Conservation (phyloP, 352 stramenopile genomes). For the Aphanomyces cochlioides region DNA sequence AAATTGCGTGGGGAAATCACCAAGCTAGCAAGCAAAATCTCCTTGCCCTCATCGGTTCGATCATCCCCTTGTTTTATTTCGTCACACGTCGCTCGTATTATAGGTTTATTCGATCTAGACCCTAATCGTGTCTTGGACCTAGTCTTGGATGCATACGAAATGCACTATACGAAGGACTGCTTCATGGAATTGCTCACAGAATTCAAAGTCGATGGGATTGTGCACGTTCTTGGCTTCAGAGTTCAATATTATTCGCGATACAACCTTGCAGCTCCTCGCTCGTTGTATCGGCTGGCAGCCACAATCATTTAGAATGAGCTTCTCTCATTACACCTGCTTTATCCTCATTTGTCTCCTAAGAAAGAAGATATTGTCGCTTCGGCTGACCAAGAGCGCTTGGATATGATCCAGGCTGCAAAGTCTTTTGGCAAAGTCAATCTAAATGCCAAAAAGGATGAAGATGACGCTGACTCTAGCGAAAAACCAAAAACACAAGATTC, state of each 20-base stretch:
- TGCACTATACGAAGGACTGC: constrained; percentile 67
- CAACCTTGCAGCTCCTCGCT: constrained; percentile 47
- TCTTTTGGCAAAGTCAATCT: no score
- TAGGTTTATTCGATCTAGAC: constrained; percentile 93
- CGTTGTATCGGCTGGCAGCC: constrained; percentile 81
- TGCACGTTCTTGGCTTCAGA: constrained; percentile 92
- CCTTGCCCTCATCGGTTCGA: constrained; percentile 57
- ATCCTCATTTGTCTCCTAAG: no score
- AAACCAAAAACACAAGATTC: no score
- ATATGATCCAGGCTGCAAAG: no score
- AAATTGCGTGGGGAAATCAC: constrained; percentile 55
- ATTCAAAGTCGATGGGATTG: constrained; percentile 78
- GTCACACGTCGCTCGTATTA: constrained; percentile 26
- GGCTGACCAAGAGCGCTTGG: no score
- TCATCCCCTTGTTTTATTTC: not conserved
- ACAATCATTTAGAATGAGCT: no score
- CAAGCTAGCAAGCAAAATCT: constrained; percentile 67
- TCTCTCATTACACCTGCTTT: no score
- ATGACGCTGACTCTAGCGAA: no score
- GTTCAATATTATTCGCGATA: constrained; percentile 87
- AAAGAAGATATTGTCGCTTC: no score
- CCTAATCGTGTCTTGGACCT: constrained; percentile 94
- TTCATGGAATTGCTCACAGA: constrained; percentile 62
- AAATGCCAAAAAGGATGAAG: no score
- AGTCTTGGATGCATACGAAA: constrained; percentile 90